Percentiles rank a stretch among this genome's conserved stretches.
phyloP scores from a whole-genome alignment of 768 basidiomycete species.

The Rubroboletus satanas region DNA sequence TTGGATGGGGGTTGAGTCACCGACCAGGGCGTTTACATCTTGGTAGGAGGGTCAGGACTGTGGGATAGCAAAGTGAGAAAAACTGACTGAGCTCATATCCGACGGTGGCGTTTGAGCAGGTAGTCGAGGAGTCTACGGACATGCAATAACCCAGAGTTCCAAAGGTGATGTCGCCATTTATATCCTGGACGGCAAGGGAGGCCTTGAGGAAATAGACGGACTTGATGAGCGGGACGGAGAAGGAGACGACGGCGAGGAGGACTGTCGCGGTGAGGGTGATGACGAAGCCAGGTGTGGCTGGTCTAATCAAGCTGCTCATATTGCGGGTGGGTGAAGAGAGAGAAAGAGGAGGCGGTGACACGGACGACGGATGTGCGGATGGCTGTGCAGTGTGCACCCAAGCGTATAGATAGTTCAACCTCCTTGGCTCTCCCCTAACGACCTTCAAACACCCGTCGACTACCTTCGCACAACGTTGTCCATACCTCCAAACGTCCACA shows the following conservation, averaged over 20 bases:
- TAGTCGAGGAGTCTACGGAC: constrained; percentile 49
- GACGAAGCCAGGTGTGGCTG: constrained; percentile 88
- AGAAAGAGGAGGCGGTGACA: neutral
- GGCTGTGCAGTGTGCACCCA: constrained; percentile 27
- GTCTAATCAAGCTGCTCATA: constrained; percentile 66
- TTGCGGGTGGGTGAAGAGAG: neutral
- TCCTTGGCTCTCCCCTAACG: constrained; percentile 37
- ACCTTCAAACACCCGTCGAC: constrained; percentile 54
- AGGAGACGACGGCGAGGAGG: constrained; percentile 81
- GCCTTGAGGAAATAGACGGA: constrained; percentile 88
- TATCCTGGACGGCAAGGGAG: constrained; percentile 42
- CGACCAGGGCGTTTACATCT: constrained; percentile 85
- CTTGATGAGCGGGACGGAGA: constrained; percentile 88
- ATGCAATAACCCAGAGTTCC: constrained; percentile 90
- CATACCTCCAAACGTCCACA: constrained; percentile 63
- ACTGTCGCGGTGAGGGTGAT: constrained; percentile 75
- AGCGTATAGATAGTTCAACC: constrained; percentile 34
- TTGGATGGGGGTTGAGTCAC: constrained; percentile 57
- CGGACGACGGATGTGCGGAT: neutral
- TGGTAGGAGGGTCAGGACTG: constrained; percentile 10
- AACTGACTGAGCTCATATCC: constrained; percentile 85
- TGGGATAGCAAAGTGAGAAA: neutral
- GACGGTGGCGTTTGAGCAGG: constrained; percentile 75
- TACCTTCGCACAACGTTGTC: constrained; percentile 33
- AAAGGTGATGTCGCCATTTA: constrained; percentile 68